phyloP scores from a whole-genome alignment of 75 land plant genomes.

The Cryptomeria japonica region DNA sequence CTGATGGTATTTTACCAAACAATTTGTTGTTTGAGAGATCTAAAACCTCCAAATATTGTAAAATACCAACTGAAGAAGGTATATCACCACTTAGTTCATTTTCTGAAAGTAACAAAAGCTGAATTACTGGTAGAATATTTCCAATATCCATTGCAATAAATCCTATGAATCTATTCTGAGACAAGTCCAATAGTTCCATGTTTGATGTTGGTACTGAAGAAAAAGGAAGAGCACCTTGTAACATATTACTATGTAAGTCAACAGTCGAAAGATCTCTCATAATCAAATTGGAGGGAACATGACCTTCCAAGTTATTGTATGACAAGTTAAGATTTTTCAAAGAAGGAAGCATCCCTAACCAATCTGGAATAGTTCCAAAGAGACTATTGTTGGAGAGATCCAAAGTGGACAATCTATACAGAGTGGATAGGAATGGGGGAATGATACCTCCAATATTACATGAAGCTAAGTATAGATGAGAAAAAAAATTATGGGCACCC shows the following conservation, averaged over 20 bases:
- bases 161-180: not conserved
- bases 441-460: not conserved
- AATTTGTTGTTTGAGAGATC: not conserved
- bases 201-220: not conserved
- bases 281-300: not conserved
- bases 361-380: not conserved
- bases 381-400: not conserved
- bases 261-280: not conserved
- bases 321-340: not conserved
- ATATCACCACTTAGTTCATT: not conserved
- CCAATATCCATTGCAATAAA: not conserved
- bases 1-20: not conserved
- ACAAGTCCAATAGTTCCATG: not conserved
- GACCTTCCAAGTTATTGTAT: not conserved
- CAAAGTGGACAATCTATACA: not conserved
- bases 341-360: not conserved
- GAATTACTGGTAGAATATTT: not conserved
- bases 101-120: not conserved
- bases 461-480: not conserved
- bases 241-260: not conserved
- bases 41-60: not conserved
- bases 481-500: not conserved
- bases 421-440: not conserved
- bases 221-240: not conserved
- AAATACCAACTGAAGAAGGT: not conserved